A percentile compares a stretch with the other conserved stretches of the same genome.
These are phyloP conservation scores for Starmerella gropengiesseri DNA, from an alignment of 805 yeast genomes.

Conservation along the genomic window DNA sequence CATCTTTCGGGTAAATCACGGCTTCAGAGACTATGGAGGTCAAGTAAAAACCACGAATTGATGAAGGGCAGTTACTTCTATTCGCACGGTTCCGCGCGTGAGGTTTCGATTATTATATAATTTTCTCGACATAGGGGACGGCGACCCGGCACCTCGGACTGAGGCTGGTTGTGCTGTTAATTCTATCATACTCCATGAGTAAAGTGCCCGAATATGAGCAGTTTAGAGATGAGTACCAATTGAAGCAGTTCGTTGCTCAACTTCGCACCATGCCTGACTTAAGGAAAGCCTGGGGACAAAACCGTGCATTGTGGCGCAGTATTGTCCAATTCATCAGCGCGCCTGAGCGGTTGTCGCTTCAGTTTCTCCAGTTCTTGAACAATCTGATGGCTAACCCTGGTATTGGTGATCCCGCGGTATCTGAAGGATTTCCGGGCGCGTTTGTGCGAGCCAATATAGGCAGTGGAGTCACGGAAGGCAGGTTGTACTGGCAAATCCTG, in stretches of 20 bases:
- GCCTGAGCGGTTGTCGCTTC: neutral
- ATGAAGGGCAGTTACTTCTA: too few species aligned
- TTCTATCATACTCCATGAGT: neutral
- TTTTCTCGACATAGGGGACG: too few species aligned
- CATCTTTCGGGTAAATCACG: too few species aligned
- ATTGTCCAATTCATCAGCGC: neutral
- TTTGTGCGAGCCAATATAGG: neutral
- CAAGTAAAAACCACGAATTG: neutral
- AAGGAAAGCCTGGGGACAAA: neutral
- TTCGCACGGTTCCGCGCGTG: too few species aligned
- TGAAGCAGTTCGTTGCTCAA: neutral
- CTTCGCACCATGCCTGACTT: neutral
- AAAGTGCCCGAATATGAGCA: neutral
- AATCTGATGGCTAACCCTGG: constrained; percentile 4
- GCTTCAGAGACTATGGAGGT: neutral
- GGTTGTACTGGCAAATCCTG: constrained; percentile 13
- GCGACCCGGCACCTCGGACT: too few species aligned
- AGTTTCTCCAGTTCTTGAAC: constrained; percentile 4
- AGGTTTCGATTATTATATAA: constrained; percentile 4
- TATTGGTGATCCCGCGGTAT: constrained; percentile 2
- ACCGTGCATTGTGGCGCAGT: neutral
- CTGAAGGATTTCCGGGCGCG: neutral
- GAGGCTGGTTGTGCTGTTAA: too few species aligned
- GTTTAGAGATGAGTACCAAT: neutral
- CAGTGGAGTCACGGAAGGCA: neutral